phyloP scores from a whole-genome alignment of 129 eudicot species.

The Tagetes erecta region DNA sequence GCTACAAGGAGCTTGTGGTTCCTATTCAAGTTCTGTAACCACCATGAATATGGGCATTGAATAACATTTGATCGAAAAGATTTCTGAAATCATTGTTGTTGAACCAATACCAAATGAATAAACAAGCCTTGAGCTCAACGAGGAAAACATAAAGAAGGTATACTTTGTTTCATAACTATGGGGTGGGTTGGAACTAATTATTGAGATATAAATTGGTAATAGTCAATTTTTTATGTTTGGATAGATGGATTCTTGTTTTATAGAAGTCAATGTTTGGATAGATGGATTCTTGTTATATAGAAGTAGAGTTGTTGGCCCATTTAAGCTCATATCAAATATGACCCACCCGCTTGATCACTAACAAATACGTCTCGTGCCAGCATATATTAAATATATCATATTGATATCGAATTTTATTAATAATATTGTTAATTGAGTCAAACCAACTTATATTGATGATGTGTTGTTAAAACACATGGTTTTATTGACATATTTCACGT shows the following conservation, averaged over 20 bases:
- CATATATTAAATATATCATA: too few relatives aligned
- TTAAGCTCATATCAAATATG: too few relatives aligned
- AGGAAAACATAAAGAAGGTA: slow-evolving; percentile 94
- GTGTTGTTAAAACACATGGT: too few relatives aligned
- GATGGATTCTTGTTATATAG: background rate
- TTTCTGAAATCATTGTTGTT: slow-evolving; percentile 82
- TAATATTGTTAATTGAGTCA: too few relatives aligned
- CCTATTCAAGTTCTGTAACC: slow-evolving; percentile 83
- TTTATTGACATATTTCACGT: too few relatives aligned
- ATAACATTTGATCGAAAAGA: slow-evolving; percentile 86
- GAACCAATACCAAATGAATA: slow-evolving; percentile 75
- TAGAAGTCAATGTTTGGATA: background rate
- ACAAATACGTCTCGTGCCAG: too few relatives aligned
- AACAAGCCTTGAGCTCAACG: slow-evolving; percentile 86
- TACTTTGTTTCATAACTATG: background rate
- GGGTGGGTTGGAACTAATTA: background rate
- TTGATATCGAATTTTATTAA: too few relatives aligned
- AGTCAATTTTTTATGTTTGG: background rate
- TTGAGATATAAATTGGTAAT: background rate
- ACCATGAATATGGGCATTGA: slow-evolving; percentile 96
- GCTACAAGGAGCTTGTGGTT: slow-evolving; percentile 98
- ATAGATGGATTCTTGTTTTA: background rate
- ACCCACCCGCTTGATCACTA: too few relatives aligned
- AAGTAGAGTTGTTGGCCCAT: background rate
- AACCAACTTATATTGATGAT: too few relatives aligned